A percentile compares a stretch with the other conserved stretches of the same genome.
Evolutionary conservation across 2,329 filamentous ascomycete species (phyloP).

Genomic region (Arthrobotrys sinensis): DNA sequence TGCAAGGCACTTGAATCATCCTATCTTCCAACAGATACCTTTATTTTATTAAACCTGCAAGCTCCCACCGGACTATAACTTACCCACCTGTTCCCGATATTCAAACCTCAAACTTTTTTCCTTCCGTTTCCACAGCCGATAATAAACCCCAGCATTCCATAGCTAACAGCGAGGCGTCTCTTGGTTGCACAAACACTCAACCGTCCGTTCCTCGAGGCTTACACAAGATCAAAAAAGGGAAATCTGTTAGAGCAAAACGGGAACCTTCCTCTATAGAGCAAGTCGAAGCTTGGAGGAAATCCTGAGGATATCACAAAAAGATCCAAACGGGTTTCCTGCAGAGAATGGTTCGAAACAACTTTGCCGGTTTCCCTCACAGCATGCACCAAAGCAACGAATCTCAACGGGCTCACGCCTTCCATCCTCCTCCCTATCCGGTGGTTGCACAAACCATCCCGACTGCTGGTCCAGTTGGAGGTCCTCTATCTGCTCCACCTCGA

Average conservation of each 20-base stretch:
- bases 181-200: slow-evolving; percentile 46
- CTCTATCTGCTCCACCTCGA: background rate
- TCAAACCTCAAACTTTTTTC: slow-evolving; percentile 2
- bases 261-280: slow-evolving; percentile 49
- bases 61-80: slow-evolving; percentile 23
- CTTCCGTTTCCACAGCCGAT: background rate
- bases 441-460: slow-evolving; percentile 38
- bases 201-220: slow-evolving; percentile 31
- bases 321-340: slow-evolving; percentile 22
- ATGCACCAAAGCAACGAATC: slow-evolving; percentile 45
- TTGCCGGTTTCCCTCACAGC: slow-evolving; percentile 1
- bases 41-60: slow-evolving; percentile 25
- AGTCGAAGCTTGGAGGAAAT: slow-evolving; percentile 25
- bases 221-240: slow-evolving; percentile 31
- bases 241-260: slow-evolving; percentile 21
- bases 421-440: slow-evolving; percentile 23
- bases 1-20: slow-evolving; percentile 55
- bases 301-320: slow-evolving; percentile 1
- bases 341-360: slow-evolving; percentile 22
- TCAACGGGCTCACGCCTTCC: slow-evolving; percentile 30
- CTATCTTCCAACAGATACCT: slow-evolving; percentile 23
- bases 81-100: slow-evolving; percentile 15
- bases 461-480: slow-evolving; percentile 33
- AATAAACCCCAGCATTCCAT: slow-evolving; percentile 19
- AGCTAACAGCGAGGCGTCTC: slow-evolving; percentile 22